These are phyloP conservation scores for Rhododendron ferrugineum DNA, from an alignment of 148 eudicot species.

Conservation along the genomic window DNA sequence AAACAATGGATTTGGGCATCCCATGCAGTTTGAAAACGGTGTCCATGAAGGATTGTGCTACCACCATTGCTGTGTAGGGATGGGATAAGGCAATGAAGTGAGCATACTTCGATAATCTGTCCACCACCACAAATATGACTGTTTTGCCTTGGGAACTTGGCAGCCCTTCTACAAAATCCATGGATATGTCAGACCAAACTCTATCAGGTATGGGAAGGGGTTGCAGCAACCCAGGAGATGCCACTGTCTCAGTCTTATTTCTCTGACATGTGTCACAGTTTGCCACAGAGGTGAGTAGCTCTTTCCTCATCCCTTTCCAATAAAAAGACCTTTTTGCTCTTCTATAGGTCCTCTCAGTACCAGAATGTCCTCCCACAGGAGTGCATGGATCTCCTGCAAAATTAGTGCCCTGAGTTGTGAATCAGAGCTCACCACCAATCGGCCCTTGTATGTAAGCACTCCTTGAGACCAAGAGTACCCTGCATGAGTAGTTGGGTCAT, in stretches of 20 bases:
- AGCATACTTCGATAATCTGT: too few species aligned
- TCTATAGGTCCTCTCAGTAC: background rate
- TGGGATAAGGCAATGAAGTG: too few species aligned
- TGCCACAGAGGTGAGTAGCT: accelerated
- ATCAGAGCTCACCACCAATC: background rate
- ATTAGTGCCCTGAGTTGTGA: background rate
- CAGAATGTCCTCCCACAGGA: background rate
- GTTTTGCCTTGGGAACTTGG: background rate
- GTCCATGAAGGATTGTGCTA: too few species aligned
- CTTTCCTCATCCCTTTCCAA: background rate
- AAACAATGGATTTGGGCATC: too few species aligned
- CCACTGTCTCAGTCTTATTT: background rate
- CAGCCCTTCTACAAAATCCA: background rate
- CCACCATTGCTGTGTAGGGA: too few species aligned
- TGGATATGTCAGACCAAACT: background rate
- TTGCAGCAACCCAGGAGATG: background rate
- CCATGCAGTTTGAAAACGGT: too few species aligned
- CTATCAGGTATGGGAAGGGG: background rate
- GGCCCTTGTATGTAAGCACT: background rate
- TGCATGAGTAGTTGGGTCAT: background rate
- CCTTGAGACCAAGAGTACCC: background rate
- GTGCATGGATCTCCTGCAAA: background rate
- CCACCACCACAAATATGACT: background rate
- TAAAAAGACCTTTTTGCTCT: background rate
- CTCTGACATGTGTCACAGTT: background rate